A percentile compares a stretch with the other conserved stretches of the same genome.
These are phyloP conservation scores for Podila verticillata DNA, from an alignment of 192 early-diverging fungal species.

Conservation along the genomic window DNA sequence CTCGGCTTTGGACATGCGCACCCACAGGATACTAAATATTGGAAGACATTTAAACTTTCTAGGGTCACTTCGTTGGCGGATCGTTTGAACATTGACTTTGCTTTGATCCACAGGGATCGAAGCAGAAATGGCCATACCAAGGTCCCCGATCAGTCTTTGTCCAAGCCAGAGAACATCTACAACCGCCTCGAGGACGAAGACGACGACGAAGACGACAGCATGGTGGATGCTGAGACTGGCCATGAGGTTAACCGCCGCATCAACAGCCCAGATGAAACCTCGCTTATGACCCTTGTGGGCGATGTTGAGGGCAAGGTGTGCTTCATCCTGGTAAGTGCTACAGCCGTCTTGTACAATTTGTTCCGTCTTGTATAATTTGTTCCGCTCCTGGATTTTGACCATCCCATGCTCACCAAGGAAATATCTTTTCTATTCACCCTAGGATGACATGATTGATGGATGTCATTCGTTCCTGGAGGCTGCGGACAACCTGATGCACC, in stretches of 20 bases:
- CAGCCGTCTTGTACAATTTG: background rate
- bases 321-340: slow-evolving; percentile 77
- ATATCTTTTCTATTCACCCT: background rate
- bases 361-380: no score
- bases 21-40: background rate
- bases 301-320: slow-evolving; percentile 87
- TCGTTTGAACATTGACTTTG: slow-evolving; percentile 92
- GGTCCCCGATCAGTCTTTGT: slow-evolving; percentile 23
- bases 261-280: slow-evolving; percentile 51
- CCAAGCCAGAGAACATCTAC: slow-evolving; percentile 41
- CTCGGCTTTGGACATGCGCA: background rate
- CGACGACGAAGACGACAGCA: slow-evolving; percentile 58
- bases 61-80: slow-evolving; percentile 96
- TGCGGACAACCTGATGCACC: slow-evolving; percentile 87
- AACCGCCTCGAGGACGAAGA: slow-evolving; percentile 51
- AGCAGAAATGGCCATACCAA: slow-evolving; percentile 52
- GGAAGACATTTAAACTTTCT: background rate
- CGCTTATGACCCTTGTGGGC: slow-evolving; percentile 89
- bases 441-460: slow-evolving; percentile 96
- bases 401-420: background rate
- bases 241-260: slow-evolving; percentile 39
- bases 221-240: slow-evolving; percentile 55
- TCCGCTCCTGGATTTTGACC: no score
- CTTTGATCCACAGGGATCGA: slow-evolving; percentile 92
- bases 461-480: slow-evolving; percentile 91